phyloP scores from a whole-genome alignment of 2,329 filamentous ascomycete genomes.

The Cadophora sp. region DNA sequence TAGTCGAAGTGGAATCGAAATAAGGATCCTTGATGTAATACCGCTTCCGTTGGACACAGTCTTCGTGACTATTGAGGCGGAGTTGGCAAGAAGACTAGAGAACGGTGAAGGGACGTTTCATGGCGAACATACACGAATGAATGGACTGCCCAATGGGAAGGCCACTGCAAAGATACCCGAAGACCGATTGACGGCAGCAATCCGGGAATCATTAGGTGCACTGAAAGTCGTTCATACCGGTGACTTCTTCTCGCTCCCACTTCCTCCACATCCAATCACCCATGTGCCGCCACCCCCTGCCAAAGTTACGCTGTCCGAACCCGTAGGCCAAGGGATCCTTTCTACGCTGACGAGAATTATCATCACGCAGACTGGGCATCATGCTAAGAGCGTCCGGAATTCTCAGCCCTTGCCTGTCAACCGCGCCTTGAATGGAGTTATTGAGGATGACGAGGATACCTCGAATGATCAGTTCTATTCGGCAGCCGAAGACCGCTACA shows the following conservation, averaged over 20 bases:
- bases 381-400: slow-evolving; percentile 58
- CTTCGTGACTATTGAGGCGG: slow-evolving; percentile 84
- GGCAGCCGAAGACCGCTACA: slow-evolving; percentile 79
- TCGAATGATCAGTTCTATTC: slow-evolving; percentile 93
- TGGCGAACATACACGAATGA: slow-evolving; percentile 61
- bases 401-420: slow-evolving; percentile 55
- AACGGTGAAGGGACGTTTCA: slow-evolving; percentile 85
- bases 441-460: slow-evolving; percentile 76
- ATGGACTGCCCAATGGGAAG: slow-evolving; percentile 49
- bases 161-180: slow-evolving; percentile 51
- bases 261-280: slow-evolving; percentile 85
- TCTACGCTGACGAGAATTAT: slow-evolving; percentile 83
- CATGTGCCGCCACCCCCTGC: slow-evolving; percentile 85
- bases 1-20: slow-evolving; percentile 80
- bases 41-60: slow-evolving; percentile 84
- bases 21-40: slow-evolving; percentile 80
- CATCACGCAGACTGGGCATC: slow-evolving; percentile 68
- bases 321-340: slow-evolving; percentile 86
- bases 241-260: slow-evolving; percentile 77
- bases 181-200: slow-evolving; percentile 66
- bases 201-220: slow-evolving; percentile 76
- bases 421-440: slow-evolving; percentile 63
- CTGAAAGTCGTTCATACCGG: slow-evolving; percentile 82
- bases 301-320: slow-evolving; percentile 91
- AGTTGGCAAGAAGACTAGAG: slow-evolving; percentile 80